These are phyloP conservation scores for Solanum piurae DNA, from an alignment of 257 asterid species.

Conservation along the genomic window DNA sequence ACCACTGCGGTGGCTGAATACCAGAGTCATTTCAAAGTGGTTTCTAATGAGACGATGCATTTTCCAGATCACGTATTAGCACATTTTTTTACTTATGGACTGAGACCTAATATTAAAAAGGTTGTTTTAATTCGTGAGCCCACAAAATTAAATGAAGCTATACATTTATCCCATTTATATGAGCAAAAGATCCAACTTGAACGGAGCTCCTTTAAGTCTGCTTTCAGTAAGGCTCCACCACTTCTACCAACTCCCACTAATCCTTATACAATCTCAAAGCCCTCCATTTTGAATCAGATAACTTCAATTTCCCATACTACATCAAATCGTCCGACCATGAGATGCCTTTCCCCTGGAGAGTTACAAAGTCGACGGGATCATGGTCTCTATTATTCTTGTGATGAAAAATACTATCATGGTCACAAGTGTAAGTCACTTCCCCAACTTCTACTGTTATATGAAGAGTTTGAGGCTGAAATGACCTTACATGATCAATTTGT, in stretches of 20 bases:
- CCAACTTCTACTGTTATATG: neutral
- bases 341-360: neutral
- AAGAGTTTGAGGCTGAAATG: too few relatives aligned
- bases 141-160: too few relatives aligned
- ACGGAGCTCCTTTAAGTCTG: neutral
- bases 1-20: neutral
- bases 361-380: neutral
- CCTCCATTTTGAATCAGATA: neutral
- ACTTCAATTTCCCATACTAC: neutral
- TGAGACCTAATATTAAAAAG: too few relatives aligned
- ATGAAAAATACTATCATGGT: neutral
- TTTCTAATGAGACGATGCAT: neutral
- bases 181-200: neutral
- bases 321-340: neutral
- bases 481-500: too few relatives aligned
- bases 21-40: neutral
- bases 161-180: neutral
- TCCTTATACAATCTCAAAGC: neutral
- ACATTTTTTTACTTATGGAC: neutral
- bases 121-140: neutral
- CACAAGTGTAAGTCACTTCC: neutral
- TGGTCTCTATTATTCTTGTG: neutral
- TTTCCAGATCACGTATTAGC: neutral
- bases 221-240: neutral
- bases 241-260: neutral